Evolutionary conservation across 202 grass and related monocot species (phyloP).

Genomic region (Saccharum hybrid): DNA sequence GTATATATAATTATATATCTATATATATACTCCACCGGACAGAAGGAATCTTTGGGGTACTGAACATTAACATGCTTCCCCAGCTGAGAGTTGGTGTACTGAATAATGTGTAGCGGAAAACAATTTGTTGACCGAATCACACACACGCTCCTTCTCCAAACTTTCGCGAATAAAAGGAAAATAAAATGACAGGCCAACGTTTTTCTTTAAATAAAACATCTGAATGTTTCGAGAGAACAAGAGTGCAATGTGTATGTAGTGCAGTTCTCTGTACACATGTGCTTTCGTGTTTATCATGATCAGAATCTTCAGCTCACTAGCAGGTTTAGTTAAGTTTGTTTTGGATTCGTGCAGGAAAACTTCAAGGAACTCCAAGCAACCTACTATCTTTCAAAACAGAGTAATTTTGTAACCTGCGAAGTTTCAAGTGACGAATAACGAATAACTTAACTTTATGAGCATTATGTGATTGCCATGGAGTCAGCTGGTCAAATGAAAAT

Average conservation of each 20-base stretch:
- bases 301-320: too few species aligned
- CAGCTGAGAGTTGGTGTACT: background rate
- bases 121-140: constrained; percentile 24
- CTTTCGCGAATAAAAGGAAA: background rate
- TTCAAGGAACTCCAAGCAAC: too few species aligned
- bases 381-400: background rate
- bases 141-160: constrained; percentile 4
- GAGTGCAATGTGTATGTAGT: background rate
- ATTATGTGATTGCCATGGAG: background rate
- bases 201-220: background rate
- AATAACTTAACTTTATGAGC: too few species aligned
- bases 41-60: constrained; percentile 19
- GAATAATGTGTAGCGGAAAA: background rate
- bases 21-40: background rate
- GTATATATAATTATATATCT: background rate
- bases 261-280: too few species aligned
- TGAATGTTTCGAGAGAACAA: background rate
- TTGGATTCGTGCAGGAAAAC: background rate
- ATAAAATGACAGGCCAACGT: too few species aligned
- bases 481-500: constrained; percentile 14
- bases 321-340: background rate
- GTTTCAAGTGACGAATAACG: background rate
- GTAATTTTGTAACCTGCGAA: background rate
- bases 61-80: background rate
- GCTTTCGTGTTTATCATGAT: too few species aligned